Conservation (phyloP, 148 eudicot genomes). For the Simmondsia chinensis region DNA sequence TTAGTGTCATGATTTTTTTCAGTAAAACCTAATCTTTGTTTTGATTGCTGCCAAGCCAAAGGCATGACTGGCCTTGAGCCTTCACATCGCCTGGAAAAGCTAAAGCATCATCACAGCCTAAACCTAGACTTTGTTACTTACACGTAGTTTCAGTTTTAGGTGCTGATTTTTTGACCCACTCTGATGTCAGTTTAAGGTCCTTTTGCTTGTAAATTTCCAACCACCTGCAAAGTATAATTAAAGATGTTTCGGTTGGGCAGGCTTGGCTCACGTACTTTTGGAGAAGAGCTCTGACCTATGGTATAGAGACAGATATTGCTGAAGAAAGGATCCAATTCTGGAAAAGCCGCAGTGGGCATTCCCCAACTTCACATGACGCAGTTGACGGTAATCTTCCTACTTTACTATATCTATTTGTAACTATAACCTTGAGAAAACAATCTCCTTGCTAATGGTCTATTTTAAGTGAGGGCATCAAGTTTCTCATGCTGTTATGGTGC, state of each 20-base stretch:
- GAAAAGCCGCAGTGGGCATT: slow-evolving; percentile 64
- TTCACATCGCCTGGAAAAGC: too few relatives aligned
- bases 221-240: too few relatives aligned
- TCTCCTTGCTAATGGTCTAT: too few relatives aligned
- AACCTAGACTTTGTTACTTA: too few relatives aligned
- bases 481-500: too few relatives aligned
- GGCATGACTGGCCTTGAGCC: too few relatives aligned
- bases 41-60: too few relatives aligned
- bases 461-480: too few relatives aligned
- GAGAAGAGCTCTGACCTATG: slow-evolving; percentile 67
- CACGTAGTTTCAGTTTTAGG: background rate
- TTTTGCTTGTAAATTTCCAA: too few relatives aligned
- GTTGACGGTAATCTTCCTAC: slow-evolving; percentile 51
- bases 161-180: background rate
- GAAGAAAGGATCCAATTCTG: slow-evolving; percentile 71
- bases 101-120: too few relatives aligned
- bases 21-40: too few relatives aligned
- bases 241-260: slow-evolving; percentile 35
- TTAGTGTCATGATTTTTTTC: too few relatives aligned
- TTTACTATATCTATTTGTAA: background rate
- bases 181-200: slow-evolving; percentile 2
- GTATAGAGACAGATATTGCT: slow-evolving; percentile 70
- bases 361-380: slow-evolving; percentile 94
- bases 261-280: slow-evolving; percentile 95
- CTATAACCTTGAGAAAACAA: background rate